Base-by-base conservation (phyloP, 1,139 yeast species). In the Yamadazyma atlantica region DNA sequence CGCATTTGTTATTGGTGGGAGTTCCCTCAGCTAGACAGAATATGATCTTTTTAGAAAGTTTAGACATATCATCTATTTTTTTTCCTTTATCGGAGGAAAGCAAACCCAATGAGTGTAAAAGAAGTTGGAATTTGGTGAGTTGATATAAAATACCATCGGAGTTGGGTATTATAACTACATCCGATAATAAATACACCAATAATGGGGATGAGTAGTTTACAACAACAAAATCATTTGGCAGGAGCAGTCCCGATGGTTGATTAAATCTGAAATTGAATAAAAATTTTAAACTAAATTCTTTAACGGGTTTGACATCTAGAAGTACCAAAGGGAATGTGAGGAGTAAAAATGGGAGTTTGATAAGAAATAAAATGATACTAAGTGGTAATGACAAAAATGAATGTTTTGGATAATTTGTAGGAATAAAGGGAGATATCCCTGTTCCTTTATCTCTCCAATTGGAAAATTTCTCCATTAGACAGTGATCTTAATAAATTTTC, bases 341-440 rank as follows among this genome's bases (percentile, higher is more conserved):
- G 1, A 63, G 12, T 14, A 61, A 51, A 9, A 66, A 44, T 4
- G 73, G 73, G 4, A 60, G 41, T 44, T 62, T 49, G 3, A 58
- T 25, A 2, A 58, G 12, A 13, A 60, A 46, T n/a, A 59, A 33
- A 9, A 57, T 29, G 3, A 49, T 25, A 34, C 50, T 48, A 16
- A 49, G 14, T 4, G 46, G 34, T 6, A 42, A 13, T 18, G 37
- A 28, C n/a, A 39, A 19, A 18, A 29, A 28, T 33, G 35, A 27
- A 35, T n/a, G n/a, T 7, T 27, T 19, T 14, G 58, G 58, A 37
- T 47, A 53, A 33, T 49, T 59, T 4, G 49, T 56, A 0, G 89
- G 88, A 64, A 81, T 67, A 46, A 84, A 85, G 3, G 94, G 94
- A 1, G 88, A 78, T 13, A 84, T 82, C n/a, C 94, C 94, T 2